Conservation (phyloP, 2,329 filamentous ascomycete genomes). For the Cercospora sp. region DNA sequence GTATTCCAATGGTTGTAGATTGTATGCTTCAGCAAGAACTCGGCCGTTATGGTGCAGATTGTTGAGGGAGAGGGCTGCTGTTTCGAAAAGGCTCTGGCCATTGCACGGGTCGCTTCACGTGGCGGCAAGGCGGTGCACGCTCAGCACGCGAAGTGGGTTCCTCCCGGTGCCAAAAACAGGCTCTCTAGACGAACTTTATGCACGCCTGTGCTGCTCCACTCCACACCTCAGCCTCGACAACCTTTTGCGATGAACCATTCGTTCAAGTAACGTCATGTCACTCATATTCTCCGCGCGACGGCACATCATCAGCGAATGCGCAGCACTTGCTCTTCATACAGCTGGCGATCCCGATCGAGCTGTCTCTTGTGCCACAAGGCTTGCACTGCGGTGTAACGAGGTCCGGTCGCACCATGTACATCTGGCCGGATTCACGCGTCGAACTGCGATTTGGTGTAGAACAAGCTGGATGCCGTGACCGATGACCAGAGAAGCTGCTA, state of each 20-base stretch:
- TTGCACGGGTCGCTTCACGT: constrained; percentile 7
- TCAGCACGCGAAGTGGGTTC: not conserved
- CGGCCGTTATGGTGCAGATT: not conserved
- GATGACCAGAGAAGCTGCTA: too few relatives aligned
- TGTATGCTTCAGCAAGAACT: not conserved
- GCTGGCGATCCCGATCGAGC: not conserved
- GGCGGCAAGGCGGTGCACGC: not conserved
- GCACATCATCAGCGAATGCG: not conserved
- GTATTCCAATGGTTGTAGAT: not conserved
- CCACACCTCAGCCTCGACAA: not conserved
- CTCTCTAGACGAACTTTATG: not conserved
- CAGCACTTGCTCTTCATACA: not conserved
- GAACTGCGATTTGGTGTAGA: too few relatives aligned
- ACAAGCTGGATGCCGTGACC: too few relatives aligned
- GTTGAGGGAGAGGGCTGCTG: not conserved
- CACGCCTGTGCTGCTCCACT: not conserved
- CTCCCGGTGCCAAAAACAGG: not conserved
- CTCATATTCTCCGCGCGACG: not conserved
- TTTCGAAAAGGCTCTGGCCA: not conserved
- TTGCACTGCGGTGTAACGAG: not conserved
- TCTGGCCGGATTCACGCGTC: too few relatives aligned
- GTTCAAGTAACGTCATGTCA: not conserved
- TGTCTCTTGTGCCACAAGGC: not conserved
- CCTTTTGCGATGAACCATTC: not conserved
- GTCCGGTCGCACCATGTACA: too few relatives aligned